Conservation (phyloP, 192 early-diverging fungal species). For the Gonapodya sp. region DNA sequence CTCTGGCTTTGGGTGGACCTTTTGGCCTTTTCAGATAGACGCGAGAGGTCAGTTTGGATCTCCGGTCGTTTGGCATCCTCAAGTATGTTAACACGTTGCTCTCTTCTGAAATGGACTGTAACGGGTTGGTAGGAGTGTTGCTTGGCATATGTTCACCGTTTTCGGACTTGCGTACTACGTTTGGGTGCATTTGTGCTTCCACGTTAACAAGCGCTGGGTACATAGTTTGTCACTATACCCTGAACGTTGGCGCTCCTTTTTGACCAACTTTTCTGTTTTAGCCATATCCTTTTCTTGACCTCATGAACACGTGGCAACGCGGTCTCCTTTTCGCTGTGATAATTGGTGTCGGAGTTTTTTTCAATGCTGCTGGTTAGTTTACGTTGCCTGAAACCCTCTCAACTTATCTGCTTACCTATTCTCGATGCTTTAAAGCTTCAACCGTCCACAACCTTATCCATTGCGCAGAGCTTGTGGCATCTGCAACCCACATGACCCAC, state of each 20-base stretch:
- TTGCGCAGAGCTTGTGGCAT: neutral
- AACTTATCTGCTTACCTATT: neutral
- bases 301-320: neutral
- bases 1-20: neutral
- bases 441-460: neutral
- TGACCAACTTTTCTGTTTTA: neutral
- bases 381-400: neutral
- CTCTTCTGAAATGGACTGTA: no score
- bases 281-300: neutral
- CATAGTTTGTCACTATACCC: neutral
- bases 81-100: neutral
- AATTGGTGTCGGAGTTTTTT: neutral
- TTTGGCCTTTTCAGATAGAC: neutral
- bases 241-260: neutral
- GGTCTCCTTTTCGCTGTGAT: neutral
- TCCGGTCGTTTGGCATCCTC: neutral
- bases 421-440: neutral
- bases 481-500: no score
- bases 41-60: neutral
- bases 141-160: neutral
- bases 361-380: neutral
- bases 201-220: neutral
- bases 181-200: neutral
- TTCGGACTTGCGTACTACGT: neutral
- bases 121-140: neutral